phyloP scores from a whole-genome alignment of 2,329 filamentous ascomycete species.

The Huntiella abstrusa region DNA sequence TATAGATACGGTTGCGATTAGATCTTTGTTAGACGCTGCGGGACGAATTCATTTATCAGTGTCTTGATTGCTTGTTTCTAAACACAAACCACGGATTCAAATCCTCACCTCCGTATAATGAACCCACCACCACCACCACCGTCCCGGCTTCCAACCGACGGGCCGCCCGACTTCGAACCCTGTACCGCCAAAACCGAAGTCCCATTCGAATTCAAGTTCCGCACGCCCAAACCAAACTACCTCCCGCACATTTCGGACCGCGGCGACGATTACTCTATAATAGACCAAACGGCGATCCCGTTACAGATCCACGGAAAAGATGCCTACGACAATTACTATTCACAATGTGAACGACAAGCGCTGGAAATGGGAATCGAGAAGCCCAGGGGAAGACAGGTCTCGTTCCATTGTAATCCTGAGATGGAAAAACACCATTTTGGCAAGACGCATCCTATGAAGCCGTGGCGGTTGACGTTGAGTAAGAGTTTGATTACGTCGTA shows the following conservation, averaged over 20 bases:
- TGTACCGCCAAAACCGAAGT: slow-evolving; percentile 21
- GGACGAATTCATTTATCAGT: no score
- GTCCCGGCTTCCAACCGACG: slow-evolving; percentile 1
- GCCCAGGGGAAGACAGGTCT: slow-evolving; percentile 76
- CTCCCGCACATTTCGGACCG: slow-evolving; percentile 34
- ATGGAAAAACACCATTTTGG: slow-evolving; percentile 97
- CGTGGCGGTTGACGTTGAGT: slow-evolving; percentile 86
- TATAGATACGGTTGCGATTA: no score
- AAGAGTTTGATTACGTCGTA: slow-evolving; percentile 91
- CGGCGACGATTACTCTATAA: slow-evolving; percentile 31
- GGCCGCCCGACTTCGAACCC: slow-evolving; percentile 7
- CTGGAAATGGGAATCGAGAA: slow-evolving; percentile 51
- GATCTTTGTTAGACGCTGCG: no score
- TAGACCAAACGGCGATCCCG: slow-evolving; percentile 32
- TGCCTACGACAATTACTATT: slow-evolving; percentile 37
- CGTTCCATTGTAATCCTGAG: slow-evolving; percentile 84
- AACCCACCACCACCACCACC: background rate
- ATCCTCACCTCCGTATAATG: background rate
- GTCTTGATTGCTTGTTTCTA: no score
- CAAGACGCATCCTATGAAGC: slow-evolving; percentile 95
- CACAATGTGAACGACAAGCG: slow-evolving; percentile 37
- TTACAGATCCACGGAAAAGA: slow-evolving; percentile 31
- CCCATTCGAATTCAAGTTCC: slow-evolving; percentile 25
- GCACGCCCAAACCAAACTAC: slow-evolving; percentile 40
- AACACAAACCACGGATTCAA: no score